Conservation (phyloP, 179 eudicot genomes). For the Corrigiola litoralis region DNA sequence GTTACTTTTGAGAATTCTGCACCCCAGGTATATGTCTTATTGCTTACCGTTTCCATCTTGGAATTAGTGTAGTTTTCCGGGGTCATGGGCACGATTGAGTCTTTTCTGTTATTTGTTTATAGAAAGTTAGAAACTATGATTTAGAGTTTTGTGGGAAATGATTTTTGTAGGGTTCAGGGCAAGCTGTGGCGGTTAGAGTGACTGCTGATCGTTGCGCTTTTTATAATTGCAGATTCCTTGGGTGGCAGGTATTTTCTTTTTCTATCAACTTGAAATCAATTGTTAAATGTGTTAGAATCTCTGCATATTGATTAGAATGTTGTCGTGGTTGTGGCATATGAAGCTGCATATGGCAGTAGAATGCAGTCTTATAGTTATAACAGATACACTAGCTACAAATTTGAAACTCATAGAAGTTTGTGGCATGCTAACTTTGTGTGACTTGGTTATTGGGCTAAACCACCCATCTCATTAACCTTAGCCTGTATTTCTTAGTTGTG, state of each 20-base stretch:
- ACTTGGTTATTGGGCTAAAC: no score
- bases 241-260: slow-evolving; percentile 68
- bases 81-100: not conserved
- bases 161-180: slow-evolving; percentile 72
- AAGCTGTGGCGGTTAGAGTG: slow-evolving; percentile 86
- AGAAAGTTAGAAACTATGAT: not conserved
- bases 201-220: slow-evolving; percentile 87
- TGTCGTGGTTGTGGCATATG: not conserved
- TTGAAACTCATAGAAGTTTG: no score
- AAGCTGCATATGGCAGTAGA: not conserved
- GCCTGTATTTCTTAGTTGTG: not conserved
- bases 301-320: not conserved
- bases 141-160: not conserved
- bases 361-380: not conserved
- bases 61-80: not conserved
- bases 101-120: not conserved
- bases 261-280: not conserved
- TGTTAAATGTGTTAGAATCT: not conserved
- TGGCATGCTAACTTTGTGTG: no score
- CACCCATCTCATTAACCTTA: no score
- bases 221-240: slow-evolving; percentile 85
- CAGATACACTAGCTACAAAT: no score
- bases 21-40: slow-evolving; percentile 48
- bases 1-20: slow-evolving; percentile 89
- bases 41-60: not conserved